Conservation (phyloP, 2,329 filamentous ascomycete species). For the Microcyclospora pomicola region DNA sequence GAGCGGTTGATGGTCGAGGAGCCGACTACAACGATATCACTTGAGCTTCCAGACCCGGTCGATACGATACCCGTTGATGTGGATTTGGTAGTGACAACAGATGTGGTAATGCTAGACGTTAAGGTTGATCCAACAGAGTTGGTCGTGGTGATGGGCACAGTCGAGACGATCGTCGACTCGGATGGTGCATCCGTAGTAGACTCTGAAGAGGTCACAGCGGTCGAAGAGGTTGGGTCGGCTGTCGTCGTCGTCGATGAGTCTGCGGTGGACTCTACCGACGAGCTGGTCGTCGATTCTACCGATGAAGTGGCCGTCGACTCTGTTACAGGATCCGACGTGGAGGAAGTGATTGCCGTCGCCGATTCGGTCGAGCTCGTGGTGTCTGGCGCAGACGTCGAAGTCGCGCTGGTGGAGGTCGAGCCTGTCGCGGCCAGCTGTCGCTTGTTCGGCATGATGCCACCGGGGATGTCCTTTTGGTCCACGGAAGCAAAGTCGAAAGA, state of each 20-base stretch:
- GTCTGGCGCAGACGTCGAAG: not conserved
- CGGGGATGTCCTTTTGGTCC: slow-evolving; percentile 16
- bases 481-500: slow-evolving; percentile 19
- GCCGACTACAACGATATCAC: slow-evolving; percentile 15
- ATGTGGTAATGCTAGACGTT: slow-evolving; percentile 16
- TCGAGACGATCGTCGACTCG: slow-evolving; percentile 9
- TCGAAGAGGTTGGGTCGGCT: slow-evolving; percentile 1
- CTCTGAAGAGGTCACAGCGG: slow-evolving; percentile 3
- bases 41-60: slow-evolving; percentile 10
- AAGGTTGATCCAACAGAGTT: slow-evolving; percentile 16
- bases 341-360: slow-evolving; percentile 4
- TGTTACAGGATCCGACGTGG: slow-evolving; percentile 2
- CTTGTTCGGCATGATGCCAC: slow-evolving; percentile 21
- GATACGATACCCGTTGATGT: slow-evolving; percentile 9
- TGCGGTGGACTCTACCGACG: slow-evolving; percentile 4
- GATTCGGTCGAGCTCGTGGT: not conserved
- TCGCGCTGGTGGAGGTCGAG: slow-evolving; percentile 6
- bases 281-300: slow-evolving; percentile 3
- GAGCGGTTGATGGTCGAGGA: slow-evolving; percentile 22
- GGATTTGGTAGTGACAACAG: slow-evolving; percentile 8
- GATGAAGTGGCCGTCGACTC: slow-evolving; percentile 3
- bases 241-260: slow-evolving; percentile 4
- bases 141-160: slow-evolving; percentile 18
- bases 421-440: slow-evolving; percentile 22
- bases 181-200: slow-evolving; percentile 3